Conservation (phyloP, 805 yeast genomes). For the Sugiyamaella mastotermitis region DNA sequence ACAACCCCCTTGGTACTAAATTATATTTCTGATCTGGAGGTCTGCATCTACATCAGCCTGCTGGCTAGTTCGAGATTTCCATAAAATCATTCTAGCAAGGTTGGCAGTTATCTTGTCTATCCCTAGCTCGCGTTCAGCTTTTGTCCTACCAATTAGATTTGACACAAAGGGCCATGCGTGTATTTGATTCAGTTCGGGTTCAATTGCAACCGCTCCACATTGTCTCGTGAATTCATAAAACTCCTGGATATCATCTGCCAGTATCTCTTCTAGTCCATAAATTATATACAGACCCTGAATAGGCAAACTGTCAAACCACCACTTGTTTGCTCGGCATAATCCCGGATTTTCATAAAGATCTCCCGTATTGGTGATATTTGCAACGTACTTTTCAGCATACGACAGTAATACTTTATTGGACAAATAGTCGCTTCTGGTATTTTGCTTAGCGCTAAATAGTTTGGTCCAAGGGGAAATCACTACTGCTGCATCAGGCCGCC, state of each 20-base stretch:
- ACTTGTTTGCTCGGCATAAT: constrained; percentile 24
- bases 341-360: constrained; percentile 33
- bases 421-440: constrained; percentile 17
- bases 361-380: constrained; percentile 14
- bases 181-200: constrained; percentile 30
- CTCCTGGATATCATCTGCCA: constrained; percentile 34
- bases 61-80: constrained; percentile 28
- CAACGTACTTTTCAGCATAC: constrained; percentile 12
- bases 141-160: constrained; percentile 37
- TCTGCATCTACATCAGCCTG: too few species aligned
- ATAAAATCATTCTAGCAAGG: constrained; percentile 40
- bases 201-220: constrained; percentile 31
- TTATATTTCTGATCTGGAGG: too few species aligned
- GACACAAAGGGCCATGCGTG: constrained; percentile 47
- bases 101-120: constrained; percentile 35
- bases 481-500: constrained; percentile 30
- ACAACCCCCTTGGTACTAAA: too few species aligned
- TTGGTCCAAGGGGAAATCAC: constrained; percentile 32
- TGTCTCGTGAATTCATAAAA: constrained; percentile 26
- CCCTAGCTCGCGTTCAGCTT: constrained; percentile 40
- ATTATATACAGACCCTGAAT: constrained; percentile 35
- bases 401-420: constrained; percentile 11
- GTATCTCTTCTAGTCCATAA: constrained; percentile 41
- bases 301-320: constrained; percentile 41
- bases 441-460: constrained; percentile 10